Conservation (phyloP, 257 asterid species). For the Solanum sitiens region DNA sequence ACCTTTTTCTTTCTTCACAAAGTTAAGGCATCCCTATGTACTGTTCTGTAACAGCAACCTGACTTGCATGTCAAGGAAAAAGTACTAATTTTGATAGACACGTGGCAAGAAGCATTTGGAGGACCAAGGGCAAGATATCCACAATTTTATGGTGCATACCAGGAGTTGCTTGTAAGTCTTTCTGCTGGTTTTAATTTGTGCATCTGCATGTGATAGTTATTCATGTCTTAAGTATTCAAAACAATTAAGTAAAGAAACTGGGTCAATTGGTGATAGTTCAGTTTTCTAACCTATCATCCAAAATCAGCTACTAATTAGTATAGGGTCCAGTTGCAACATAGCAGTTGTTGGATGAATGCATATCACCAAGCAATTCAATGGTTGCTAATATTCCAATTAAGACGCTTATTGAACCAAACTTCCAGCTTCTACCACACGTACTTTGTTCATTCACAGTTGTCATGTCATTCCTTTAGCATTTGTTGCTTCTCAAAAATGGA, state of each 20-base stretch:
- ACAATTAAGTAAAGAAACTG: neutral
- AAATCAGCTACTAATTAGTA: neutral
- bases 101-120: constrained; percentile 99
- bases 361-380: neutral
- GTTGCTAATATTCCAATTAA: neutral
- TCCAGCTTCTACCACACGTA: neutral
- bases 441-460: neutral
- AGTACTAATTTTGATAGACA: constrained; percentile 87
- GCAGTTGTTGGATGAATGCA: neutral
- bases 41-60: constrained; percentile 56
- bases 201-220: neutral
- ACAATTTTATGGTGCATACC: constrained; percentile 87
- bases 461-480: neutral
- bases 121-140: constrained; percentile 92
- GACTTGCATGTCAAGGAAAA: constrained; percentile 97
- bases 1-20: neutral
- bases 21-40: neutral
- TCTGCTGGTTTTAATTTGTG: neutral
- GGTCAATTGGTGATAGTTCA: neutral
- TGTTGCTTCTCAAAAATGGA: neutral
- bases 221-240: neutral
- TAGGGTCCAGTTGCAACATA: neutral
- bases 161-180: constrained; percentile 73
- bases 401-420: neutral
- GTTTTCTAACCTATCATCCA: neutral